These are phyloP conservation scores for Trichoderma erinaceum DNA, from an alignment of 495 filamentous ascomycete species.

Conservation along the genomic window DNA sequence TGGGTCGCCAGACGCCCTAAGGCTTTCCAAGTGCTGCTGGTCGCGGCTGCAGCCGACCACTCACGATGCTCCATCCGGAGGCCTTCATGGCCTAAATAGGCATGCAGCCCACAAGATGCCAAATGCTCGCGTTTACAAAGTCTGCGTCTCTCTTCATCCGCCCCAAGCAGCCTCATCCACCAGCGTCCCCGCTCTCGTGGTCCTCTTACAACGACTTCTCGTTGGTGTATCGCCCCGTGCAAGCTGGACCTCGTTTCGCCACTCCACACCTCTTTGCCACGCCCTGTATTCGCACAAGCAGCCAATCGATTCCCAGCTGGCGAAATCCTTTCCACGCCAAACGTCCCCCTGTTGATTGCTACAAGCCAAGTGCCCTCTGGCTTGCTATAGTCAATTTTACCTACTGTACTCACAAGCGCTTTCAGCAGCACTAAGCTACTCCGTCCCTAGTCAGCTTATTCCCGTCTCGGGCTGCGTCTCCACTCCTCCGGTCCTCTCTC, in stretches of 20 bases:
- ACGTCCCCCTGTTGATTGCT: constrained; percentile 5
- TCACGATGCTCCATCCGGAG: constrained; percentile 10
- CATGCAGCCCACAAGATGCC: constrained; percentile 1
- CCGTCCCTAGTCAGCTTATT: constrained; percentile 11
- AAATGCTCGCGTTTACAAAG: constrained; percentile 9
- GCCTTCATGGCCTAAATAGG: constrained; percentile 7
- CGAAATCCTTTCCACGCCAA: background rate
- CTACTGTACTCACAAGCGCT: constrained; percentile 6
- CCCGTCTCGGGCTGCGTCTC: constrained; percentile 8
- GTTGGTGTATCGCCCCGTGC: background rate
- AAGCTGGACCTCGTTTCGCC: constrained; percentile 2
- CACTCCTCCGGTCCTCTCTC: constrained; percentile 12
- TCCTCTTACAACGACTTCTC: background rate
- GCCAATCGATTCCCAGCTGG: constrained; percentile 7
- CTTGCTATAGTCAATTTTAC: constrained; percentile 3
- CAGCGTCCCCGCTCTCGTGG: background rate
- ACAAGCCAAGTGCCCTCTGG: constrained; percentile 4
- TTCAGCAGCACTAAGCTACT: constrained; percentile 8
- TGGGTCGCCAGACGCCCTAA: background rate
- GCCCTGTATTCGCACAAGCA: background rate
- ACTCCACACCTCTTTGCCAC: constrained; percentile 12
- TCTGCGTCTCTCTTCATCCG: background rate
- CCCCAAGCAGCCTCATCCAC: constrained; percentile 2
- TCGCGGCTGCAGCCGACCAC: constrained; percentile 2
- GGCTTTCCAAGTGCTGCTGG: background rate